Evolutionary conservation across 1,139 yeast genomes (phyloP).

Genomic region (Debaryomyces robertsiae): DNA sequence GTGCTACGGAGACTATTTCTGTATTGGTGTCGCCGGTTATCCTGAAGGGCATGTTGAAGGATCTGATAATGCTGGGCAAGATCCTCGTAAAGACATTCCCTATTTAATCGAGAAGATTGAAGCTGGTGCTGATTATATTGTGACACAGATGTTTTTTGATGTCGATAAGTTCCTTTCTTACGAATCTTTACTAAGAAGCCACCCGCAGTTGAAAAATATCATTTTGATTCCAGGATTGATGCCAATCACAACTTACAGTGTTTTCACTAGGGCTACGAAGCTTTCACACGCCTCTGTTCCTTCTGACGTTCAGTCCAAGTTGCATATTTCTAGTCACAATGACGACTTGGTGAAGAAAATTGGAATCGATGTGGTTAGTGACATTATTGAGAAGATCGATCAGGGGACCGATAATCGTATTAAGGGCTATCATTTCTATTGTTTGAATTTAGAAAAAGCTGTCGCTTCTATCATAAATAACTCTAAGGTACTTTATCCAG

Average conservation of each 20-base stretch:
- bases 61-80: slow-evolving; percentile 62
- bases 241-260: slow-evolving; percentile 92
- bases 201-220: slow-evolving; percentile 44
- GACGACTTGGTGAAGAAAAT: slow-evolving; percentile 83
- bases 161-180: slow-evolving; percentile 43
- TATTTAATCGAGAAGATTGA: slow-evolving; percentile 86
- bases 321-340: slow-evolving; percentile 64
- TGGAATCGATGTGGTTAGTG: slow-evolving; percentile 75
- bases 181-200: slow-evolving; percentile 33
- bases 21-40: slow-evolving; percentile 91
- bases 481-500: slow-evolving; percentile 49
- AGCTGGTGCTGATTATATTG: slow-evolving; percentile 89
- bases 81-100: slow-evolving; percentile 55
- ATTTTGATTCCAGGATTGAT: slow-evolving; percentile 87
- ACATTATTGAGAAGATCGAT: slow-evolving; percentile 62
- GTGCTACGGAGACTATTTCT: slow-evolving; percentile 72
- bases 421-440: slow-evolving; percentile 86
- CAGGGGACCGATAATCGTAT: slow-evolving; percentile 55
- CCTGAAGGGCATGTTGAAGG: slow-evolving; percentile 97
- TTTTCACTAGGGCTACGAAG: slow-evolving; percentile 86
- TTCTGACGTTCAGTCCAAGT: slow-evolving; percentile 32
- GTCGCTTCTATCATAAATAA: slow-evolving; percentile 79
- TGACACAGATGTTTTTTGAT: slow-evolving; percentile 87
- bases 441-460: slow-evolving; percentile 86
- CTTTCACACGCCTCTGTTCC: slow-evolving; percentile 92